Evolutionary conservation across 371 early-diverging fungal species (phyloP).

Genomic region (Mucor velutinosus): DNA sequence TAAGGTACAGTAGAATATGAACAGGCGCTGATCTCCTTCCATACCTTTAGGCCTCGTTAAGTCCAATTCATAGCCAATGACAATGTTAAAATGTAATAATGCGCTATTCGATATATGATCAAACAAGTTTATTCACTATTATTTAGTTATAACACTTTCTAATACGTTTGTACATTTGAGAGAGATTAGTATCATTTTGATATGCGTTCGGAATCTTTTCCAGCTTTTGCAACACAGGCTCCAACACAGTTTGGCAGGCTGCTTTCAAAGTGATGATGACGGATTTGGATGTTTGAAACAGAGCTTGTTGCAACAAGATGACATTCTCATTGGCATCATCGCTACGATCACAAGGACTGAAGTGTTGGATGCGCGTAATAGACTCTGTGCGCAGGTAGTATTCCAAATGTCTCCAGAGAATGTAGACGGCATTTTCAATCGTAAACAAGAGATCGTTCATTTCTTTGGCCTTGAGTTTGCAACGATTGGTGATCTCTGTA

Average conservation of each 20-base stretch:
- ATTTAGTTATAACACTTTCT: slow-evolving; percentile 1
- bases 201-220: neutral
- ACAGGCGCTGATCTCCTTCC: too few relatives aligned
- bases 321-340: slow-evolving; percentile 16
- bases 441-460: slow-evolving; percentile 27
- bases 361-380: slow-evolving; percentile 5
- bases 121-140: neutral
- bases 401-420: slow-evolving; percentile 43
- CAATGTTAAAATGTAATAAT: too few relatives aligned
- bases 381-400: slow-evolving; percentile 27
- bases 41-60: too few relatives aligned
- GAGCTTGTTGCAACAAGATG: slow-evolving; percentile 23
- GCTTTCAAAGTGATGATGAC: slow-evolving; percentile 19
- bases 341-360: slow-evolving; percentile 26
- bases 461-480: slow-evolving; percentile 22
- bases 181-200: neutral
- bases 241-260: slow-evolving; percentile 13
- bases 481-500: slow-evolving; percentile 25
- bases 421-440: slow-evolving; percentile 27
- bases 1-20: too few relatives aligned
- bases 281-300: slow-evolving; percentile 32
- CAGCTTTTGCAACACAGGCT: slow-evolving; percentile 29
- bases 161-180: neutral
- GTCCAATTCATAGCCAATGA: too few relatives aligned
- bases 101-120: neutral